Evolutionary conservation across 2,329 filamentous ascomycete species (phyloP), one percentile per base, ranked within the genome.

Genomic region (Chaetomium olivaceum): DNA sequence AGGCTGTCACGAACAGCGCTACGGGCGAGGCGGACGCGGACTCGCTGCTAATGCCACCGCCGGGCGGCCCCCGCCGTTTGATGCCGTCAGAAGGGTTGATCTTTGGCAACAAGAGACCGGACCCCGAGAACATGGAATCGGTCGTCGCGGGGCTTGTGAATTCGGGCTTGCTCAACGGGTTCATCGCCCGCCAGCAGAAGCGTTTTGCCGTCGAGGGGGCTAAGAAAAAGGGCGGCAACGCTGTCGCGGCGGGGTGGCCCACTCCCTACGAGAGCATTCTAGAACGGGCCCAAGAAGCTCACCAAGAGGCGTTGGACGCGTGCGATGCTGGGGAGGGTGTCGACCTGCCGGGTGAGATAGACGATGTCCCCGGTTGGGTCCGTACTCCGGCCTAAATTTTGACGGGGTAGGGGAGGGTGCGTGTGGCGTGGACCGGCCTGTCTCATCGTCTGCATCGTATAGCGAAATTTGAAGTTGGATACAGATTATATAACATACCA

Each of bases 191-290:
- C 73, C 85, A 85, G 29, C 87, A 89, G 73, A 85, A 85, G 52
- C 88, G 91, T 58, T 93, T 97, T 73, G 93, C 92, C 14, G 91
- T 97, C 52, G 87, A 90, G 61, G 93, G 93, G 2, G 88, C 91
- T 27, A 90, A 89, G 80, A 83, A 84, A 66, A 85, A 84, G 69
- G 85, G 85, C 4, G 84, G 86, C 27, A 84, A 73, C 23, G 64
- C 89, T 0, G 77, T 91, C 23, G 81, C 81, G 39, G 90, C 89
- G 1, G 91, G 91, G 0, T 97, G 94, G 80, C 93, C 93, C 1
- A 81, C 80, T 52, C 87, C 91, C 0, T 92, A 89, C 83, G 82
- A 87, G 64, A 89, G 89, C 0, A 84, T 96, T 19, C 82, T 80
- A 55, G 82, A 85, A 39, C 85, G 85, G 69, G 84, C 87, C 63